phyloP scores from a whole-genome alignment of 169 alveolate species.

The Eimeria tenella region DNA sequence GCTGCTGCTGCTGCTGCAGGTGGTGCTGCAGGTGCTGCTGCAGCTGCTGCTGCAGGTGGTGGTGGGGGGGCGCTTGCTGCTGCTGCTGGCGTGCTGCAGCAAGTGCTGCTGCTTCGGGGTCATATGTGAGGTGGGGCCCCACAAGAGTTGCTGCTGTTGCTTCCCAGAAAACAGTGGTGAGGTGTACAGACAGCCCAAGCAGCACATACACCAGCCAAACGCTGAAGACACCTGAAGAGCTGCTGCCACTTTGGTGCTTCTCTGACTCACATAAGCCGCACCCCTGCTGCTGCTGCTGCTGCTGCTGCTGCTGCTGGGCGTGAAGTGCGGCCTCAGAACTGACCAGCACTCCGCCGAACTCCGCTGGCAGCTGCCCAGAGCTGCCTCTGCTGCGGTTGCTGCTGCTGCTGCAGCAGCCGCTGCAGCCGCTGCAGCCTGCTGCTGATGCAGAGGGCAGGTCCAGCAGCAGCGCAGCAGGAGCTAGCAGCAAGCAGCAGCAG shows the following conservation, averaged over 20 bases:
- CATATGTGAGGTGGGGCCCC: not conserved
- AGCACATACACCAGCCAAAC: not conserved
- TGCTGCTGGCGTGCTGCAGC: not conserved
- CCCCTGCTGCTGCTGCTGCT: not conserved
- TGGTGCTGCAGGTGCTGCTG: not conserved
- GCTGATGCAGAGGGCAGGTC: not conserved
- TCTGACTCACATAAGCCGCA: not conserved
- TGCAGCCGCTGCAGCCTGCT: not conserved
- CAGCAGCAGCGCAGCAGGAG: not conserved
- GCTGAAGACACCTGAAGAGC: not conserved
- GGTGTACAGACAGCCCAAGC: not conserved
- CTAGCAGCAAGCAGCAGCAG: not conserved
- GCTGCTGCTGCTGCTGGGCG: not conserved
- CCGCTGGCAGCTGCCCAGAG: not conserved
- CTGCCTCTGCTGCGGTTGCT: conserved; percentile 18
- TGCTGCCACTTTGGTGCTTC: conserved; percentile 25
- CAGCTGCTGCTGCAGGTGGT: not conserved
- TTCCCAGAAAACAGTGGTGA: not conserved
- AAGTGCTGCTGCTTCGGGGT: not conserved
- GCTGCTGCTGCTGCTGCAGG: conserved; percentile 28
- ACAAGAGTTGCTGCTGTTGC: conserved; percentile 2
- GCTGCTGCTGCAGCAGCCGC: not conserved
- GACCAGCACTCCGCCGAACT: not conserved
- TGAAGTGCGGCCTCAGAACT: not conserved
- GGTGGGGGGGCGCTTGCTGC: not conserved